A percentile compares a stretch with the other conserved stretches of the same genome.
These are phyloP conservation scores for Pochonia chlamydosporia DNA, from an alignment of 2,329 filamentous ascomycete species.

Conservation along the genomic window DNA sequence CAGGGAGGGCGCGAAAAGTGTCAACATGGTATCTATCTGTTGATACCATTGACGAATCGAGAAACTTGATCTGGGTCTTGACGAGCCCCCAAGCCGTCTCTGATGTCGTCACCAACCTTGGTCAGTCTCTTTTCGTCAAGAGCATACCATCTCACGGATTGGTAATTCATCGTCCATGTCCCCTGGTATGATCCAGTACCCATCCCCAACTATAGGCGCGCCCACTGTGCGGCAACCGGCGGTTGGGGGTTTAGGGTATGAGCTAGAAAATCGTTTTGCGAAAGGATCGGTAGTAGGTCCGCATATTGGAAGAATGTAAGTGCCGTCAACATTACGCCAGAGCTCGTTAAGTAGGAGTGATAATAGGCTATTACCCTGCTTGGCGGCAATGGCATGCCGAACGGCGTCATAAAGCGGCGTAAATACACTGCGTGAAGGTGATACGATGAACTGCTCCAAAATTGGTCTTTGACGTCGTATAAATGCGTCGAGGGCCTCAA, in stretches of 20 bases:
- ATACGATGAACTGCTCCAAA: not conserved
- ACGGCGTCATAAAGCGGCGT: not conserved
- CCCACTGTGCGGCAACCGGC: not conserved
- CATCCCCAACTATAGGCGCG: not conserved
- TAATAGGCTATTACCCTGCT: too few species aligned
- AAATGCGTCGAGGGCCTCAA: not conserved
- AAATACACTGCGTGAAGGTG: not conserved
- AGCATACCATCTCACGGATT: not conserved
- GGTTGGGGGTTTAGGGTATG: not conserved
- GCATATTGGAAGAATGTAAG: not conserved
- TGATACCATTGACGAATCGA: too few species aligned
- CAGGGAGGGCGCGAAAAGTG: too few species aligned
- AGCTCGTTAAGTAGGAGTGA: not conserved
- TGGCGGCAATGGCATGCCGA: not conserved
- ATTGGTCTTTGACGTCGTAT: not conserved
- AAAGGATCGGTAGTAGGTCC: not conserved
- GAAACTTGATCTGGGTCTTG: too few species aligned
- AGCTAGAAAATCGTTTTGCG: not conserved
- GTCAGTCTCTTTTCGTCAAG: too few species aligned
- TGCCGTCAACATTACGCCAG: not conserved
- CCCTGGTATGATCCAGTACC: not conserved
- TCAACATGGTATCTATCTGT: too few species aligned
- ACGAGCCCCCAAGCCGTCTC: too few species aligned
- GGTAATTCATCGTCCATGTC: not conserved
- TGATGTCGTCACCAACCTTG: too few species aligned